phyloP scores from a whole-genome alignment of 2,329 filamentous ascomycete genomes.

The Penicillium freii region DNA sequence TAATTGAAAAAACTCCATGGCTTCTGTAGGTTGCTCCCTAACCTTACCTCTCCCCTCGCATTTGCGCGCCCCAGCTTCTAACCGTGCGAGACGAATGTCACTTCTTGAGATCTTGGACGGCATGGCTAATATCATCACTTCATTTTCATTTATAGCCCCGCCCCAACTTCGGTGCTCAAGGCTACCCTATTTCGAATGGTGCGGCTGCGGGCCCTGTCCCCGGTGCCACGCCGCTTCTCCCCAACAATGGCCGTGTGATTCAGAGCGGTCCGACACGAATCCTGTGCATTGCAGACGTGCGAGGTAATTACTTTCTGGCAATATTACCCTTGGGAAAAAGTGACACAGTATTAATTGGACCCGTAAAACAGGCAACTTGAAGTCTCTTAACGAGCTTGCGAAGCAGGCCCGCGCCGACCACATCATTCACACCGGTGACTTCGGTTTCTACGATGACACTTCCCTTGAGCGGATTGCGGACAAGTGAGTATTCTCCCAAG shows the following conservation, averaged over 20 bases:
- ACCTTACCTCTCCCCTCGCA: slow-evolving; percentile 16
- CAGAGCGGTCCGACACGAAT: slow-evolving; percentile 49
- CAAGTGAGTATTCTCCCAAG: slow-evolving; percentile 64
- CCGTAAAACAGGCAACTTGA: slow-evolving; percentile 72
- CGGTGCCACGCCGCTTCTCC: slow-evolving; percentile 49
- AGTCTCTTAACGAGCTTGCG: slow-evolving; percentile 93
- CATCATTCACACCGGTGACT: slow-evolving; percentile 98
- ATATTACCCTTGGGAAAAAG: background rate
- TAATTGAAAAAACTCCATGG: slow-evolving; percentile 36
- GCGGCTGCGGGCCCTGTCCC: slow-evolving; percentile 43
- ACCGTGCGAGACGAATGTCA: slow-evolving; percentile 5
- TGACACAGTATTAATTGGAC: slow-evolving; percentile 18
- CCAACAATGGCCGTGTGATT: slow-evolving; percentile 51
- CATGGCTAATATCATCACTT: slow-evolving; percentile 22
- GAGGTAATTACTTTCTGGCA: slow-evolving; percentile 39
- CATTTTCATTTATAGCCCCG: slow-evolving; percentile 36
- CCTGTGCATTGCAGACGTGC: slow-evolving; percentile 52
- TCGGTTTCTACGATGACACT: slow-evolving; percentile 96
- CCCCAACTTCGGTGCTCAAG: slow-evolving; percentile 45
- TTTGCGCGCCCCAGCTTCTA: slow-evolving; percentile 18
- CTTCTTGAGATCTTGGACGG: background rate
- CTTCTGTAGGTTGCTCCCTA: slow-evolving; percentile 45
- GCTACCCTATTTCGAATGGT: slow-evolving; percentile 49
- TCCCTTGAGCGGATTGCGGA: slow-evolving; percentile 96
- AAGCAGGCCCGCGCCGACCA: slow-evolving; percentile 93